Evolutionary conservation across 2,329 filamentous ascomycete genomes (phyloP), one percentile per base, ranked within the genome.

Genomic region (Didymosphaeria variabile): DNA sequence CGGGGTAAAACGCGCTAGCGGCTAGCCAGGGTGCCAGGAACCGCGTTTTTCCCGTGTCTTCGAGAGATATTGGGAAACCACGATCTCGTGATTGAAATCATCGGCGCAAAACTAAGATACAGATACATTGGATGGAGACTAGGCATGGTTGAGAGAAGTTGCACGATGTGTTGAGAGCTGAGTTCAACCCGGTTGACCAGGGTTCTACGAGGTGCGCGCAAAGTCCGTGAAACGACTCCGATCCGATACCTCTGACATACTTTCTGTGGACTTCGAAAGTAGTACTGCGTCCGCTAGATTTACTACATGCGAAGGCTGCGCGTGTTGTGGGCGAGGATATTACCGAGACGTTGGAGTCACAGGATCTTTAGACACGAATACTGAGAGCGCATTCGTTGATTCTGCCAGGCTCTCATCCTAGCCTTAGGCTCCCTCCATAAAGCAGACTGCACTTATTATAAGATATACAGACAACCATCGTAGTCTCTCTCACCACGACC

Each of bases 1-100:
- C 17, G 52, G 52, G 34, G n/a, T 47, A 36, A 54, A 53, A 54
- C 56, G 21, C 56, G 56, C 56, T 58, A 58, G 31, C 21, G 15
- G 40, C 55, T 58, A 58, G 55, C 49, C 44, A 50, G 54, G 54
- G 38, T 52, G 55, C 49, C 44, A 50, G 54, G 54, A 47, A 49
- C 54, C 17, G 31, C 19, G 49, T 47, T 26, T 47, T 10, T 47
- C 1, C 45, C 29, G 26, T 29, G 40, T 17, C 19, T 15, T 23
- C 19, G 21, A 21, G 42, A 9, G 19, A 45, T 23, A 15, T 3
- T 10, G 5, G 42, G n/a, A 45, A 13, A 44, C 19, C 36, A 38
- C 26, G 26, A 29, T 29, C 26, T 29, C 6, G 26, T 2, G 26
- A 29, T 29, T 29, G 26, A 6, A 29, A 29, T 29, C 26, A 4